Conservation (phyloP, 306 rosid genomes). For the Begonia peltatifolia region DNA sequence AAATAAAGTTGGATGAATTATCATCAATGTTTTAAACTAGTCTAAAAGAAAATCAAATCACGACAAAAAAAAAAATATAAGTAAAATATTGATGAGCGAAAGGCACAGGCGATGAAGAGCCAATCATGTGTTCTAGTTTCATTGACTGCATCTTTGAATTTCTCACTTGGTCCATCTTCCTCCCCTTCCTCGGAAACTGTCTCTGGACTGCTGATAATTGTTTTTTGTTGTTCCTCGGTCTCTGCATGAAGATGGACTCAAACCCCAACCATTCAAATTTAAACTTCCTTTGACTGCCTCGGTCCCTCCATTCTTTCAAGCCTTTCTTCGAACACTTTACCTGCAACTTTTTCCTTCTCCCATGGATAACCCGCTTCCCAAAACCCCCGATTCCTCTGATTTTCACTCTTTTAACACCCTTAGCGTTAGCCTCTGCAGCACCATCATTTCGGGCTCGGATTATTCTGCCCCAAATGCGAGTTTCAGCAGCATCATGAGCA, state of each 20-base stretch:
- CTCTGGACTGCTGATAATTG: conserved; percentile 10
- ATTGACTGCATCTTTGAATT: background rate
- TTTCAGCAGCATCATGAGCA: conserved; percentile 18
- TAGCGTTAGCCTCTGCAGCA: conserved; percentile 23
- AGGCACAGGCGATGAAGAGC: background rate
- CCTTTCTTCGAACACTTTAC: conserved; percentile 9
- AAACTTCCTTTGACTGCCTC: conserved; percentile 47
- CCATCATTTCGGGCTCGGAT: conserved; percentile 21
- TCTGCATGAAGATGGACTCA: conserved; percentile 26
- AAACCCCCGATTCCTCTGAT: conserved; percentile 5
- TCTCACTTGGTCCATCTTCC: conserved; percentile 20
- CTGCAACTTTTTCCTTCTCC: background rate
- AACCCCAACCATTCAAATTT: conserved; percentile 35
- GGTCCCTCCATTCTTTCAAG: conserved; percentile 18
- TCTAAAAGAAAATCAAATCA: background rate
- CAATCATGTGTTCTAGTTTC: background rate
- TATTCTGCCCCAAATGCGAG: conserved; percentile 12
- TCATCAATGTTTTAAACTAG: background rate
- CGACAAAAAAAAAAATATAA: background rate
- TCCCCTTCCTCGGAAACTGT: conserved; percentile 28
- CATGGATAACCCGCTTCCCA: conserved; percentile 1
- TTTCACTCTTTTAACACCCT: conserved; percentile 14
- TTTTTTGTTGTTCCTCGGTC: conserved; percentile 30
- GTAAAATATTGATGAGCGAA: background rate
- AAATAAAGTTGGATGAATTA: too few relatives aligned